These are phyloP conservation scores for Caryocar brasiliense DNA, from an alignment of 441 rosid genomes.

Conservation along the genomic window DNA sequence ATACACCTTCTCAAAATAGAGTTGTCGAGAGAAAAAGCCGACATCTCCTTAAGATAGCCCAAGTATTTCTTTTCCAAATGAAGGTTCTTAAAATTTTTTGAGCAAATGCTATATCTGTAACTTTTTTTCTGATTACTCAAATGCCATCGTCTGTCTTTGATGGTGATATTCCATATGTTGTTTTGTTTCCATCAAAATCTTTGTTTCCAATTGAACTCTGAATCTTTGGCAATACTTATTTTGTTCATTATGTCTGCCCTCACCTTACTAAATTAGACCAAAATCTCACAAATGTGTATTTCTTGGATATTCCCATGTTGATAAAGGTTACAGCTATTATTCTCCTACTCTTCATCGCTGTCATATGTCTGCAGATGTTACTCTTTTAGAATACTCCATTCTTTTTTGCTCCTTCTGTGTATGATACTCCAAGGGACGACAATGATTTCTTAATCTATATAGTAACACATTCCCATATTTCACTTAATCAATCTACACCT, in stretches of 20 bases:
- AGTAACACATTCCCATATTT: background rate
- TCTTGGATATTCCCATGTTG: background rate
- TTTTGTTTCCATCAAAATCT: background rate
- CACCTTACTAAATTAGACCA: background rate
- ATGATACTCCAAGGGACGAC: background rate
- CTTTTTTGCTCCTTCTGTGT: background rate
- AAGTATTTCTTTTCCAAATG: background rate
- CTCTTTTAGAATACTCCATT: background rate
- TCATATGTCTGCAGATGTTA: background rate
- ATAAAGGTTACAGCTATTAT: constrained; percentile 1
- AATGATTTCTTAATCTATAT: too few species aligned
- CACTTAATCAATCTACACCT: background rate
- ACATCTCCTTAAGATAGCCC: background rate
- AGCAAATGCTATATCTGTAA: too few species aligned
- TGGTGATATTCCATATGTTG: background rate
- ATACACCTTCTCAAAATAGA: too few species aligned
- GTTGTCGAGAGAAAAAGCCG: background rate
- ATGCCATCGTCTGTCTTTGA: background rate
- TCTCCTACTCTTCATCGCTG: background rate
- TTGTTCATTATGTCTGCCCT: background rate
- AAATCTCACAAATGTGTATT: background rate
- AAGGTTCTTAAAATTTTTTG: background rate
- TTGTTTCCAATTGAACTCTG: background rate
- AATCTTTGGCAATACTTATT: background rate
- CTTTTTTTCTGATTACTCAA: background rate